Percentiles rank a stretch among this genome's conserved stretches.
phyloP scores from a whole-genome alignment of 169 alveolate species.

The Amoebophrya sp. region DNA sequence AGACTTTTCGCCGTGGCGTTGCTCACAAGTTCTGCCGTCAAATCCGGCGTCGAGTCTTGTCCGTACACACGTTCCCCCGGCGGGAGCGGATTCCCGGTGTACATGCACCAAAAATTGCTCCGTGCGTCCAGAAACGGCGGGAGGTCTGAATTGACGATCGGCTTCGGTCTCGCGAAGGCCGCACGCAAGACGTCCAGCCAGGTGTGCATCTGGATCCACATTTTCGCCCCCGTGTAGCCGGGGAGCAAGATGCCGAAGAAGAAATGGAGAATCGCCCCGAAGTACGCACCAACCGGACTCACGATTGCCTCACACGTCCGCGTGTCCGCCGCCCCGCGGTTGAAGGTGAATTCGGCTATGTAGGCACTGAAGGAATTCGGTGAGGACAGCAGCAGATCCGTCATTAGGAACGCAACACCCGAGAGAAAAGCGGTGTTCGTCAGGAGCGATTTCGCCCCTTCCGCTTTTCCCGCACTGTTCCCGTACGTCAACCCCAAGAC shows the following conservation, averaged over 20 bases:
- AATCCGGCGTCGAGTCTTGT: background rate
- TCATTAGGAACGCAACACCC: background rate
- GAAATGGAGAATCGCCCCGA: background rate
- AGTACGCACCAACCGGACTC: background rate
- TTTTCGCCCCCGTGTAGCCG: background rate
- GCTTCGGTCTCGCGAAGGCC: background rate
- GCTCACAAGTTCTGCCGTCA: background rate
- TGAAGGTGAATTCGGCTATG: background rate
- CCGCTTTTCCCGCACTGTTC: background rate
- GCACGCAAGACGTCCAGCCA: background rate
- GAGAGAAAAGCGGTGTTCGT: background rate
- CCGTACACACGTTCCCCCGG: background rate
- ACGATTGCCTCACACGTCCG: too few species aligned
- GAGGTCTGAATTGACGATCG: too few species aligned
- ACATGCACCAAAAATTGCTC: background rate
- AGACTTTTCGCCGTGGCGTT: background rate
- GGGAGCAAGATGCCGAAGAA: background rate
- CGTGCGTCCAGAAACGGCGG: background rate
- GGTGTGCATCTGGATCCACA: background rate
- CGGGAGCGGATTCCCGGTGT: background rate
- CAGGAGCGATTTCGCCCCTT: background rate
- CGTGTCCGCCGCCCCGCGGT: background rate
- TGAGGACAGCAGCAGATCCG: background rate
- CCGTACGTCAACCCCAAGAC: background rate
- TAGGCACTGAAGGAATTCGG: background rate